Conservation (phyloP, 495 filamentous ascomycete genomes). For the Talaromyces nanjingensis region DNA sequence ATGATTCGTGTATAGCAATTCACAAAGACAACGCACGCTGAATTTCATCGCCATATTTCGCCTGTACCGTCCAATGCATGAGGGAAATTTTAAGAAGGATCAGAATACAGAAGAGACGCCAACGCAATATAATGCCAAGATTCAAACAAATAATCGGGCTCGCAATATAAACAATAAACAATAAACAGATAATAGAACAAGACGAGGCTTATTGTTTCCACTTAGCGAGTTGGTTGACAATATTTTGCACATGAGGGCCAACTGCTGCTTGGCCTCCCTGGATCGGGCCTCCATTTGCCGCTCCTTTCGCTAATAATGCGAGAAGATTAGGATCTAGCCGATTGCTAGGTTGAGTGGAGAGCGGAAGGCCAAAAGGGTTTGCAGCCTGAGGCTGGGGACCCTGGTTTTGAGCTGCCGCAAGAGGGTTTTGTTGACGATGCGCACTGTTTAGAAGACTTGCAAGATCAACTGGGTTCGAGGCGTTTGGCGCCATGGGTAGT, state of each 20-base stretch:
- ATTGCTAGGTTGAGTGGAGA: constrained; percentile 23
- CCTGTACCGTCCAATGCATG: constrained; percentile 2
- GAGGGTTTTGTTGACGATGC: constrained; percentile 28
- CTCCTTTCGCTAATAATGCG: constrained; percentile 37
- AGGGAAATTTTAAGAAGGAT: background rate
- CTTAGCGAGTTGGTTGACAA: constrained; percentile 55
- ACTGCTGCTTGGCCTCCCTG: constrained; percentile 34
- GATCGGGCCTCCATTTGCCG: constrained; percentile 27
- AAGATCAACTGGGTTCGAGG: constrained; percentile 44
- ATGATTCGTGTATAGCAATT: background rate
- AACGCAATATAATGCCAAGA: constrained; percentile 5
- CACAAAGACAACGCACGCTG: constrained; percentile 15
- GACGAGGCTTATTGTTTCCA: constrained; percentile 47
- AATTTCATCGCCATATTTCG: background rate
- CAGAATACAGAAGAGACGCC: background rate
- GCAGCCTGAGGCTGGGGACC: constrained; percentile 21
- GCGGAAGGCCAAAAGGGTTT: constrained; percentile 29
- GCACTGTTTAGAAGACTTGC: constrained; percentile 50
- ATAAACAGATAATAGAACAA: background rate
- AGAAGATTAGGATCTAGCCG: constrained; percentile 35
- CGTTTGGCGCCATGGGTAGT: constrained; percentile 27
- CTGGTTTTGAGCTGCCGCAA: constrained; percentile 28
- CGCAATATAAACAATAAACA: background rate
- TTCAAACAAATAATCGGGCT: background rate
- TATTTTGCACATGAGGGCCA: constrained; percentile 47